These are phyloP conservation scores for Apiotrichum siamense DNA, from an alignment of 1,284 basidiomycete genomes.

Conservation along the genomic window DNA sequence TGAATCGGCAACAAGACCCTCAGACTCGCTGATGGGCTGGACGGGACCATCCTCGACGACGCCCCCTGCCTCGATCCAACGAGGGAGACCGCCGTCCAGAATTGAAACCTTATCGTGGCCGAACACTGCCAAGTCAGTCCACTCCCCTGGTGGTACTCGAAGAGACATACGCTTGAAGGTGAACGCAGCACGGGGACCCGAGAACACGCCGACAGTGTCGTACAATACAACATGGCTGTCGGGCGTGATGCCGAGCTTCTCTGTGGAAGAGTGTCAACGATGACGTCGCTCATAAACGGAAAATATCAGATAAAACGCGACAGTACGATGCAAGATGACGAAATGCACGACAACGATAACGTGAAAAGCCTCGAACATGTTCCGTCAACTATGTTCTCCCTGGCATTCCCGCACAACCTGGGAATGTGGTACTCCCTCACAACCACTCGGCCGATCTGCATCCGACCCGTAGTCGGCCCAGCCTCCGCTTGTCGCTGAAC, in stretches of 20 bases:
- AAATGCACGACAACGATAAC: neutral
- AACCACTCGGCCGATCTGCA: too few relatives aligned
- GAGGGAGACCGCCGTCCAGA: slow-evolving; percentile 79
- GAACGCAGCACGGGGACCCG: slow-evolving; percentile 80
- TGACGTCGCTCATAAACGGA: neutral
- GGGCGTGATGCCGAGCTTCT: slow-evolving; percentile 65
- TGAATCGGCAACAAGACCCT: slow-evolving; percentile 30
- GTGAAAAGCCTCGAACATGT: neutral
- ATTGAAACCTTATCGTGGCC: slow-evolving; percentile 78
- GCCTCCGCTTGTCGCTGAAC: too few relatives aligned
- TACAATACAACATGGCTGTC: slow-evolving; percentile 83
- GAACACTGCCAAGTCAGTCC: slow-evolving; percentile 55
- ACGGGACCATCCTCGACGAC: slow-evolving; percentile 54
- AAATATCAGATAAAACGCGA: neutral
- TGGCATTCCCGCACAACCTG: too few relatives aligned
- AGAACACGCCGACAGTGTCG: slow-evolving; percentile 80
- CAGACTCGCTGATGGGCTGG: neutral
- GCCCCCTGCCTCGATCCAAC: slow-evolving; percentile 69
- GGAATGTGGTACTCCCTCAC: too few relatives aligned
- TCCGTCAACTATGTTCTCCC: too few relatives aligned
- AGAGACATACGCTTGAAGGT: slow-evolving; percentile 64
- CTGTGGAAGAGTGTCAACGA: slow-evolving; percentile 46
- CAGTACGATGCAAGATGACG: neutral
- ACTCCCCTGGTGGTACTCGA: too few relatives aligned
- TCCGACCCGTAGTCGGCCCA: too few relatives aligned